These are phyloP conservation scores for Chalciporus sphaerocephalus DNA, from an alignment of 768 basidiomycete species.

Conservation along the genomic window DNA sequence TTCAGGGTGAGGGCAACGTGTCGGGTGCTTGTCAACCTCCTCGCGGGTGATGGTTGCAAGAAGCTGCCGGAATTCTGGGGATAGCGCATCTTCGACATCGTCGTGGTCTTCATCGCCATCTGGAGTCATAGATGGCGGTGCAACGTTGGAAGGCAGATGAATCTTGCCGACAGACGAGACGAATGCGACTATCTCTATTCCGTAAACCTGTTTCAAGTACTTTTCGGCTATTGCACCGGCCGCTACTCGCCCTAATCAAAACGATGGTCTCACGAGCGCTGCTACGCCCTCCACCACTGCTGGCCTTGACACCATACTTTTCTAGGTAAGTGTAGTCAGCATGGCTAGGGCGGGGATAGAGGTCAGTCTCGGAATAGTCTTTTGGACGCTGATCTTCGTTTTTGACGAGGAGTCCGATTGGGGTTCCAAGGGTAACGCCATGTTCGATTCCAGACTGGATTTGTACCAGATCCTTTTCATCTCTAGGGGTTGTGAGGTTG, in stretches of 20 bases:
- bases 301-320: slow-evolving; percentile 97
- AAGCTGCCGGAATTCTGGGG: slow-evolving; percentile 77
- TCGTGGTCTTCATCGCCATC: slow-evolving; percentile 56
- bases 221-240: slow-evolving; percentile 98
- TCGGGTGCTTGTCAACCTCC: slow-evolving; percentile 81
- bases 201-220: slow-evolving; percentile 82
- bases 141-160: slow-evolving; percentile 57
- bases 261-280: slow-evolving; percentile 91
- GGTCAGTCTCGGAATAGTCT: slow-evolving; percentile 97
- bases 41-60: slow-evolving; percentile 77
- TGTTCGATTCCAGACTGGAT: slow-evolving; percentile 93
- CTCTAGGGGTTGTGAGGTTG: slow-evolving; percentile 90
- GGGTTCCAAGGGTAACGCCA: slow-evolving; percentile 94
- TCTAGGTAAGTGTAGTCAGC: slow-evolving; percentile 98
- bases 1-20: slow-evolving; percentile 86
- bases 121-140: slow-evolving; percentile 37
- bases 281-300: slow-evolving; percentile 91
- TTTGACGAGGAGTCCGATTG: slow-evolving; percentile 92
- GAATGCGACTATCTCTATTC: slow-evolving; percentile 94
- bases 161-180: slow-evolving; percentile 96
- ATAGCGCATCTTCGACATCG: slow-evolving; percentile 67
- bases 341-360: slow-evolving; percentile 95
- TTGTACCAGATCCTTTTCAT: slow-evolving; percentile 92
- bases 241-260: slow-evolving; percentile 76
- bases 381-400: slow-evolving; percentile 99